A percentile compares a stretch with the other conserved stretches of the same genome.
These are phyloP conservation scores for Acanthochlamys bracteata DNA, from an alignment of 106 monocot species.

Conservation along the genomic window DNA sequence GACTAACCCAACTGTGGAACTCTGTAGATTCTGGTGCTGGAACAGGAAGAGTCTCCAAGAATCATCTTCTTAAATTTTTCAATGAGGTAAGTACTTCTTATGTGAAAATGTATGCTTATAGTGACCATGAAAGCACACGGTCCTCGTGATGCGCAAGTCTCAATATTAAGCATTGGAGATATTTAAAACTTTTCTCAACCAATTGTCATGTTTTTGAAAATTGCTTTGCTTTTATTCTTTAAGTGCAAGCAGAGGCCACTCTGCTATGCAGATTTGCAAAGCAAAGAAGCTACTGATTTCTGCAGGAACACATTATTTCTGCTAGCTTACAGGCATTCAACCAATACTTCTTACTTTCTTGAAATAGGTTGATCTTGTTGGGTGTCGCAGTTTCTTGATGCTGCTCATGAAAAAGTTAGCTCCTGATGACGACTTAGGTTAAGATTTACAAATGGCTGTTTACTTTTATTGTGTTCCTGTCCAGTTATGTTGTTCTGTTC, in stretches of 20 bases:
- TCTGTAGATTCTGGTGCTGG: constrained; percentile 94
- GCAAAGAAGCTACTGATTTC: too few relatives aligned
- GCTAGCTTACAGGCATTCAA: too few relatives aligned
- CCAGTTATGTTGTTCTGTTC: constrained; percentile 45
- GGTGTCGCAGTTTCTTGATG: constrained; percentile 80
- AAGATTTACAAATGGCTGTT: constrained; percentile 53
- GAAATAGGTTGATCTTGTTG: constrained; percentile 91
- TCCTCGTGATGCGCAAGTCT: too few relatives aligned
- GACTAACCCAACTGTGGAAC: not conserved
- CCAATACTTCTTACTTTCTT: not conserved
- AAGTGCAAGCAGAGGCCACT: too few relatives aligned
- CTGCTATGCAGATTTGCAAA: too few relatives aligned
- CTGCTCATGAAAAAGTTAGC: constrained; percentile 71
- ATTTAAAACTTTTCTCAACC: too few relatives aligned
- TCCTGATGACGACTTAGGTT: constrained; percentile 17
- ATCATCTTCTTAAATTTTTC: constrained; percentile 72
- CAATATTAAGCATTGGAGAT: too few relatives aligned
- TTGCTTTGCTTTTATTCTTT: too few relatives aligned
- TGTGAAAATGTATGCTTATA: not conserved
- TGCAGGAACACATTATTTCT: too few relatives aligned
- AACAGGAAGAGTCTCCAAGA: constrained; percentile 90
- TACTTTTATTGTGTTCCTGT: constrained; percentile 85
- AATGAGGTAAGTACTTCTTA: constrained; percentile 51
- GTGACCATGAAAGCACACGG: not conserved
- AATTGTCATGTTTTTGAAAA: too few relatives aligned